Conservation (phyloP, 345 rosid species). For the Alliaria petiolata region DNA sequence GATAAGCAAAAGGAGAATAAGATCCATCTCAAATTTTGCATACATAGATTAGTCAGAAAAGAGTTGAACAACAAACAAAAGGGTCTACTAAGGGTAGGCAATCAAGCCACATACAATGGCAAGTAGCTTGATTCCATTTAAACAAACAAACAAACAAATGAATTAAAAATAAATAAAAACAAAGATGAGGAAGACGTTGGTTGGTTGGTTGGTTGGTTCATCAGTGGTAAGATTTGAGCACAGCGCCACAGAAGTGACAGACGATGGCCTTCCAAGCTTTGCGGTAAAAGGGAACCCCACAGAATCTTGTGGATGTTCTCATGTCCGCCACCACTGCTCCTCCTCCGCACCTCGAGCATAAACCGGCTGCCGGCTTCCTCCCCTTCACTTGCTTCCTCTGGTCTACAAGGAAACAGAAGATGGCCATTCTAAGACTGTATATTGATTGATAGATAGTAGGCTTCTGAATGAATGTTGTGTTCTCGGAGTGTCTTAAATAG, state of each 20-base stretch:
- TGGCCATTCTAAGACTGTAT: constrained; percentile 44
- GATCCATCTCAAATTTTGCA: not conserved
- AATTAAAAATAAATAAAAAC: no score
- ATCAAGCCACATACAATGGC: no score
- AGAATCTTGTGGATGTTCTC: constrained; percentile 78
- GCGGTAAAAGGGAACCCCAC: constrained; percentile 78
- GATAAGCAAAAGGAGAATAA: not conserved
- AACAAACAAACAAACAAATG: no score
- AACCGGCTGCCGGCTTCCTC: constrained; percentile 91
- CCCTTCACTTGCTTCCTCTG: constrained; percentile 65
- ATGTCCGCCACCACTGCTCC: constrained; percentile 98
- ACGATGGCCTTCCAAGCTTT: constrained; percentile 83
- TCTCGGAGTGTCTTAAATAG: constrained; percentile 24
- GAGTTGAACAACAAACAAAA: not conserved
- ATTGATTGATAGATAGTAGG: no score
- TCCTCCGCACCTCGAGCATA: constrained; percentile 84
- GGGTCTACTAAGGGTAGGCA: not conserved
- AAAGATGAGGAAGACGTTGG: no score
- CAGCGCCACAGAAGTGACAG: constrained; percentile 83
- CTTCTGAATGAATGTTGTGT: not conserved
- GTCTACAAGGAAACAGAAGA: constrained; percentile 83
- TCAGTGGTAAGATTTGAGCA: constrained; percentile 70
- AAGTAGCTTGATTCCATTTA: no score
- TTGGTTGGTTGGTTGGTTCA: not conserved
- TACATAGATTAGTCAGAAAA: not conserved